A percentile compares a stretch with the other conserved stretches of the same genome.
These are phyloP conservation scores for Ascochyta pisi DNA, from an alignment of 2,329 filamentous ascomycete species.

Conservation along the genomic window DNA sequence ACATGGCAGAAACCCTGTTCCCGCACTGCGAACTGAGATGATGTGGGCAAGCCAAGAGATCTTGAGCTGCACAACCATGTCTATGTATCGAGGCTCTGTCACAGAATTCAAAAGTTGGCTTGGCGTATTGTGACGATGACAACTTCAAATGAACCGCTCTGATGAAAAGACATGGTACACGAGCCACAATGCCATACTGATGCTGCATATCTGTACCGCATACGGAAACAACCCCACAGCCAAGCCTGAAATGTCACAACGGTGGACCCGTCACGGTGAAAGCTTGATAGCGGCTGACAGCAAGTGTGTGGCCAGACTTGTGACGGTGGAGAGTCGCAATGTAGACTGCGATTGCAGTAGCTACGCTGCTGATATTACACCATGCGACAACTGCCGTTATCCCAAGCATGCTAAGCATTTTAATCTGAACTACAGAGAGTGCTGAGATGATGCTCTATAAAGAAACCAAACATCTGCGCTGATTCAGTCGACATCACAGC, in stretches of 20 bases:
- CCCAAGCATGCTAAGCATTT: neutral
- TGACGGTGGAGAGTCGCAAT: conserved; percentile 4
- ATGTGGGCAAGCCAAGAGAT: neutral
- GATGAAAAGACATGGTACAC: neutral
- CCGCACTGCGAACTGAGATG: neutral
- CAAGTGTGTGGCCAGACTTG: neutral
- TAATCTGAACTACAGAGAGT: neutral
- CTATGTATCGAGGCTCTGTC: neutral
- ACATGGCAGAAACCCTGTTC: neutral
- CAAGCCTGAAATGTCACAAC: neutral
- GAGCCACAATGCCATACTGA: neutral
- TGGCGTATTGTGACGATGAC: neutral
- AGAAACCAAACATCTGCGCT: neutral
- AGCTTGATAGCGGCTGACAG: neutral
- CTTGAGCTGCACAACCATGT: neutral
- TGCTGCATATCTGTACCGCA: neutral
- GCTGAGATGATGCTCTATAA: neutral
- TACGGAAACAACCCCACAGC: neutral
- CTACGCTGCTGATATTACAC: neutral
- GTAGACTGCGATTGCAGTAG: neutral
- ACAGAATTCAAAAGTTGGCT: neutral
- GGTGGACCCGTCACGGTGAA: neutral
- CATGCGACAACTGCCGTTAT: too few species aligned
- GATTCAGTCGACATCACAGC: neutral
- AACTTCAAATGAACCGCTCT: neutral